phyloP scores from a whole-genome alignment of 1,139 yeast species.

The Protomyces pachydermus region DNA sequence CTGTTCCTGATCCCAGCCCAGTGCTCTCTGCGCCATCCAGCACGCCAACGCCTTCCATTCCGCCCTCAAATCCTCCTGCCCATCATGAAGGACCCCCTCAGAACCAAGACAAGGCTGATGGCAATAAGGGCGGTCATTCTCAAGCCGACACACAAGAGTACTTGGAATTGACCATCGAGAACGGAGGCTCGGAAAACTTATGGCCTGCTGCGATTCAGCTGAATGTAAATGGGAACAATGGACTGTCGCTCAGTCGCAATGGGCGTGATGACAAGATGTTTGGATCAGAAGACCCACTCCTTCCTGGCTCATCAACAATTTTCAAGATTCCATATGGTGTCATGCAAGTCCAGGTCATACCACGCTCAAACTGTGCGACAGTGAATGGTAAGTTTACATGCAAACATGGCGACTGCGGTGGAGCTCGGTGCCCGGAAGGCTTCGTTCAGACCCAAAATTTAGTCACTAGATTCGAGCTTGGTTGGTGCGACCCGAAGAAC shows the following conservation, averaged over 20 bases:
- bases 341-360: not conserved
- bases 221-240: not conserved
- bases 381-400: not conserved
- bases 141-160: too few species aligned
- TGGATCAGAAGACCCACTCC: not conserved
- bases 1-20: too few species aligned
- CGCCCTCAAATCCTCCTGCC: too few species aligned
- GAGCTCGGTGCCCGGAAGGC: not conserved
- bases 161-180: not conserved
- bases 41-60: too few species aligned
- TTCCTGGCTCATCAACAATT: not conserved
- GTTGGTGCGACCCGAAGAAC: not conserved
- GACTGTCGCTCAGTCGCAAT: not conserved
- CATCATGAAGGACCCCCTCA: too few species aligned
- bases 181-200: not conserved
- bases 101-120: too few species aligned
- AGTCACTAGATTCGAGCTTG: not conserved
- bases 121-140: too few species aligned
- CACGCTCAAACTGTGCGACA: not conserved
- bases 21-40: too few species aligned
- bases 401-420: not conserved
- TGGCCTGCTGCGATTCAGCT: not conserved
- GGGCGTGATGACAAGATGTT: not conserved
- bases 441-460: too few species aligned
- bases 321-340: not conserved